phyloP scores from a whole-genome alignment of 2,329 filamentous ascomycete species.

The Microdochium nivale region DNA sequence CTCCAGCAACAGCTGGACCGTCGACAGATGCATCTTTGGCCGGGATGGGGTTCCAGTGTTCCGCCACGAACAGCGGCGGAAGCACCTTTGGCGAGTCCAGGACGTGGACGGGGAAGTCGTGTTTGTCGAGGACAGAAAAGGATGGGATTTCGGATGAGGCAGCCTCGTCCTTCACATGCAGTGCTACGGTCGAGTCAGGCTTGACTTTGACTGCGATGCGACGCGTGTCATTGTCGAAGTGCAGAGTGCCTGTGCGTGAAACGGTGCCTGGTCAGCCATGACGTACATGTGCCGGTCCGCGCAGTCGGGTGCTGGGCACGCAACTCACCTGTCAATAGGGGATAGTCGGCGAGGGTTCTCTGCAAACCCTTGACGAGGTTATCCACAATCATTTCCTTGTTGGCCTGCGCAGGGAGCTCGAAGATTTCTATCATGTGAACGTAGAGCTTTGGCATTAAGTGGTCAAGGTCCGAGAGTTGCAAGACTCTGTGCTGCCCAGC shows the following conservation, averaged over 20 bases:
- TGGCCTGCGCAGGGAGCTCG: not conserved
- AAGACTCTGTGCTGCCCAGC: not conserved
- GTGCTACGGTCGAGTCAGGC: too few species aligned
- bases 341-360: too few species aligned
- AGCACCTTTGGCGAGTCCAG: constrained; percentile 1
- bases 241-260: too few species aligned
- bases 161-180: too few species aligned
- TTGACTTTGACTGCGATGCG: too few species aligned
- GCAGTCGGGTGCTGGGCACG: too few species aligned
- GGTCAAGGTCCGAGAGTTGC: constrained; percentile 1
- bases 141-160: not conserved
- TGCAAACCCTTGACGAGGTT: too few species aligned
- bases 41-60: not conserved
- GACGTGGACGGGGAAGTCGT: constrained; percentile 1
- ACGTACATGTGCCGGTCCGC: too few species aligned
- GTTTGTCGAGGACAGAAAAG: not conserved
- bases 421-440: constrained; percentile 3
- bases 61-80: not conserved
- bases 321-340: too few species aligned
- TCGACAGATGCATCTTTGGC: not conserved
- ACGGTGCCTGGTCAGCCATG: too few species aligned
- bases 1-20: constrained; percentile 1
- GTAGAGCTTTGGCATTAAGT: constrained; percentile 1
- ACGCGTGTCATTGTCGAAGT: too few species aligned
- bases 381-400: not conserved